phyloP scores from a whole-genome alignment of 179 eudicot genomes.

The Camellia oleifera region DNA sequence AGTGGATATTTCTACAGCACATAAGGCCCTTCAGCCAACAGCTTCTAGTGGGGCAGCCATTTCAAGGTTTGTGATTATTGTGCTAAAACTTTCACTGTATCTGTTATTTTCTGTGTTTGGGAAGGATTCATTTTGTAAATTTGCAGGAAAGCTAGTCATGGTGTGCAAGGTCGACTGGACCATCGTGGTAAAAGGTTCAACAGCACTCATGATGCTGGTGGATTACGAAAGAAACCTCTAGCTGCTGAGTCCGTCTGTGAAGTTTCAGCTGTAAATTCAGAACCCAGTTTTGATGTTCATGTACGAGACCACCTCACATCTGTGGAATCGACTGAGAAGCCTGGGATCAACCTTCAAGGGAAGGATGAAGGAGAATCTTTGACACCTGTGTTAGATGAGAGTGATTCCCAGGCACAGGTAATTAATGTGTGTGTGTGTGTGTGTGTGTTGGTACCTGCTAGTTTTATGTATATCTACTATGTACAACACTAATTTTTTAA shows the following conservation, averaged over 20 bases:
- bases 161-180: constrained; percentile 43
- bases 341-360: constrained; percentile 25
- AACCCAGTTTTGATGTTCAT: constrained; percentile 27
- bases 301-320: constrained; percentile 21
- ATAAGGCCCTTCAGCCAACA: constrained; percentile 32
- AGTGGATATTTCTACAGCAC: constrained; percentile 26
- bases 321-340: constrained; percentile 34
- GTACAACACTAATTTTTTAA: not conserved
- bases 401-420: constrained; percentile 61
- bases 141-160: constrained; percentile 58
- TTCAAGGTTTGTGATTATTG: constrained; percentile 54
- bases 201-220: constrained; percentile 52
- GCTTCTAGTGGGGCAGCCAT: constrained; percentile 22
- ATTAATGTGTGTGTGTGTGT: not conserved
- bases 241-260: constrained; percentile 28
- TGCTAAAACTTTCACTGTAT: constrained; percentile 1
- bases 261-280: constrained; percentile 30
- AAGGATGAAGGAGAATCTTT: constrained; percentile 40
- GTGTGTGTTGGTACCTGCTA: not conserved
- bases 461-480: constrained; percentile 1
- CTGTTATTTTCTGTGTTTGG: constrained; percentile 7
- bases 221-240: constrained; percentile 51
- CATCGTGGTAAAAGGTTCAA: constrained; percentile 47
- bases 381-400: constrained; percentile 39
- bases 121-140: constrained; percentile 25